Evolutionary conservation across 148 eudicot species (phyloP), one percentile per base, ranked within the genome.

Genomic region (Beta vulgaris): DNA sequence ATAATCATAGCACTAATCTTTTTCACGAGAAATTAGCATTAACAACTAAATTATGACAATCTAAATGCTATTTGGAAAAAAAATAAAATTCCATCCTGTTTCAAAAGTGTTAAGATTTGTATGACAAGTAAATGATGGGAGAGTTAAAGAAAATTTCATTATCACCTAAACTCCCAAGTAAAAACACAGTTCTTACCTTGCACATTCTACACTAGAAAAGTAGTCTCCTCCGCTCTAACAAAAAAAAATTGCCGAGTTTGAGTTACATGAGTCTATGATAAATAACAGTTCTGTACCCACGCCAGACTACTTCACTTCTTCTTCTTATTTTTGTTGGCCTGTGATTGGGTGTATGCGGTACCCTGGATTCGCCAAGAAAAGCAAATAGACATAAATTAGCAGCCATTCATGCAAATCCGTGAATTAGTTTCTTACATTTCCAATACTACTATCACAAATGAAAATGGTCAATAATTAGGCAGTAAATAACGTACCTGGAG

Each of bases 331-430:
- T 91, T 91, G 88, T 67, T 89, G 63, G 91, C 78, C 73, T 65
- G 82, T 28, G 98, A 91, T 69, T 88, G 95, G 39, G 88, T 74
- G 83, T 81, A 91, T 14, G 96, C 87, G 65, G 98, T 94, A 61
- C 98, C 98, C 98, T 95, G 90, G 62, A 71, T 64, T 72, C 58
- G 49, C 48, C 28, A 67, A 73, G 66, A 51, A 37, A 37, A 65
- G 72, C 16, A 25, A 32, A 31, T 18, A 34, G 5, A 32, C 19
- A 40, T 6, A 68, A 8, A 40, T 49, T 35, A 73, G 53, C 34
- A 11, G 23, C 1, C 10, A 21, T 19, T 35, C 68, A 21, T 25
- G 14, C 4, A 2, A 64, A 59, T 31, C 64, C 1, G n/a, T 37
- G 29, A 8, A 43, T 13, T 16, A 43, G 48, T 43, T 43, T 51